phyloP scores from a whole-genome alignment of 1,284 basidiomycete genomes.

The Peniophora sp. region DNA sequence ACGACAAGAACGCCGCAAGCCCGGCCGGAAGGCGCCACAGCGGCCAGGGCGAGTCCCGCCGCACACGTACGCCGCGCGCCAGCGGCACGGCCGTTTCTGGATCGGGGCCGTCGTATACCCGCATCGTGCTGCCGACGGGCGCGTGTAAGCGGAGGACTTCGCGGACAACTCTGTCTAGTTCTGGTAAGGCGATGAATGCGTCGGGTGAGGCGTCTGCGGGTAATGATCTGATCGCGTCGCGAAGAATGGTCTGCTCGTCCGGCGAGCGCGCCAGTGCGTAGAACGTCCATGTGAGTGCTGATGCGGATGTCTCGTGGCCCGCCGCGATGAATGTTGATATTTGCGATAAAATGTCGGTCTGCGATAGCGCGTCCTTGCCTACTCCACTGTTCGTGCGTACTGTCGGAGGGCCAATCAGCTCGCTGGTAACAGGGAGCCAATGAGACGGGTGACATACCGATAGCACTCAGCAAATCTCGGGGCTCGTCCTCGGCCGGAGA shows the following conservation, averaged over 20 bases:
- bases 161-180: constrained; percentile 54
- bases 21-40: not conserved
- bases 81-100: constrained; percentile 60
- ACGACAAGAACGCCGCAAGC: not conserved
- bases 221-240: constrained; percentile 38
- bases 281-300: constrained; percentile 67
- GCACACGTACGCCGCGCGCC: constrained; percentile 12
- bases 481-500: constrained; percentile 9
- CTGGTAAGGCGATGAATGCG: constrained; percentile 27
- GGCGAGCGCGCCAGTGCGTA: constrained; percentile 53
- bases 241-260: constrained; percentile 47
- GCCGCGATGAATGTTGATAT: constrained; percentile 75
- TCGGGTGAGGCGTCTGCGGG: constrained; percentile 1
- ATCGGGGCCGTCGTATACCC: constrained; percentile 33
- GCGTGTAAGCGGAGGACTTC: constrained; percentile 61
- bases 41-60: constrained; percentile 11
- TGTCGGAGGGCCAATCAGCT: constrained; percentile 13
- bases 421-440: not conserved
- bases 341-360: constrained; percentile 64
- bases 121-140: constrained; percentile 60
- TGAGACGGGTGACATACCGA: constrained; percentile 31
- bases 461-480: constrained; percentile 44
- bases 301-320: constrained; percentile 54
- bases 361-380: constrained; percentile 43
- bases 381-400: constrained; percentile 55